Conservation (phyloP, 1,284 basidiomycete genomes). For the Leccinum insigne region DNA sequence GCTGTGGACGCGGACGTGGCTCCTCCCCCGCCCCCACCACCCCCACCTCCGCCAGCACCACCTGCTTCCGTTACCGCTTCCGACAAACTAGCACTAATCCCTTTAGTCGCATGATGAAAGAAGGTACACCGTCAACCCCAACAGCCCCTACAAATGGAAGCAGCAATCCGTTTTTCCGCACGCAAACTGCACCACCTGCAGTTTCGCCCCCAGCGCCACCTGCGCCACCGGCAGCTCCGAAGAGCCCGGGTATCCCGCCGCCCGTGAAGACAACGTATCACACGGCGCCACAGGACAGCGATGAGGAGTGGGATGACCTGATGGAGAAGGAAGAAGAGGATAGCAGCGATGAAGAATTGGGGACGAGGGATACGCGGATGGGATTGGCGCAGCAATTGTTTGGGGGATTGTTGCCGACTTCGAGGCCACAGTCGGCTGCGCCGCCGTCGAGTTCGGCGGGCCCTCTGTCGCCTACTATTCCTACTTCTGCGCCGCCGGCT, state of each 20-base stretch:
- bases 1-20: slow-evolving; percentile 26
- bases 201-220: slow-evolving; percentile 12
- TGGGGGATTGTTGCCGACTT: slow-evolving; percentile 55
- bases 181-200: slow-evolving; percentile 39
- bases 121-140: slow-evolving; percentile 36
- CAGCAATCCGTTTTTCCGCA: slow-evolving; percentile 60
- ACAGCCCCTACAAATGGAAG: slow-evolving; percentile 34
- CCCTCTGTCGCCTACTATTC: slow-evolving; percentile 29
- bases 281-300: slow-evolving; percentile 58
- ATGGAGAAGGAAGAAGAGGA: slow-evolving; percentile 74
- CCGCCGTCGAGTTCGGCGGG: slow-evolving; percentile 22
- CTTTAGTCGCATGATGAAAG: slow-evolving; percentile 65
- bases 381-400: slow-evolving; percentile 82
- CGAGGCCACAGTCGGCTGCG: slow-evolving; percentile 45
- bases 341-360: slow-evolving; percentile 81
- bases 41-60: slow-evolving; percentile 30
- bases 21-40: slow-evolving; percentile 22
- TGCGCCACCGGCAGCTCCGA: slow-evolving; percentile 33
- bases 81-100: slow-evolving; percentile 61
- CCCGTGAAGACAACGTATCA: slow-evolving; percentile 57
- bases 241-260: slow-evolving; percentile 44
- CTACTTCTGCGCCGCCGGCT: slow-evolving; percentile 29
- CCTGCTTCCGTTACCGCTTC: slow-evolving; percentile 26
- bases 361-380: slow-evolving; percentile 63
- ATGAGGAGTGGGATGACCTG: slow-evolving; percentile 86